Base-by-base conservation (phyloP, 2,329 filamentous ascomycete species). In the Fusarium agapanthi region DNA sequence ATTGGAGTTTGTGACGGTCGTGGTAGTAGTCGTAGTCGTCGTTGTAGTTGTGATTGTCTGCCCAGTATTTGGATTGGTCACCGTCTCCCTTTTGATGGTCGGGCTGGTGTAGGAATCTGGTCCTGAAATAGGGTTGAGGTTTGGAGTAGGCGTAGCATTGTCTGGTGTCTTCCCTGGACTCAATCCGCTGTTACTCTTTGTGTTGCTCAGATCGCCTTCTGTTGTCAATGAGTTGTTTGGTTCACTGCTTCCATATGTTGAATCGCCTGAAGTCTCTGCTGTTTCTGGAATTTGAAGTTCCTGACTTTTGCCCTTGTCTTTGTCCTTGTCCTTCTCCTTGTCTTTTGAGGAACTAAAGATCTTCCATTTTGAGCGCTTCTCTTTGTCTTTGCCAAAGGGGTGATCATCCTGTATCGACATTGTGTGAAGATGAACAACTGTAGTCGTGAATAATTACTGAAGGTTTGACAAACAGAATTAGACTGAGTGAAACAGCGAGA, bases 21-120 rank as follows among this genome's bases (percentile, higher is more conserved):
- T 77, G 0, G 79, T 80, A 11, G 81, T 83, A 0, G 83, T 81
- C 0, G 76, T 63, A 0, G 77, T 65, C 0, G 75, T 74, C 0
- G 73, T 75, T 7, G 76, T 74, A 3, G 74, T 76, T 2, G 75
- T 77, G 26, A 76, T 63, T 11, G 69, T 76, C 54, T 77, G 75
- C 11, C 75, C 75, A 1, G 75, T 77, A n/a, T 65, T 77, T 12
- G 75, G 75, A 20, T 69, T 69, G 35, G 66, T 69, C 7, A 69
- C 59, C 2, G 66, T 69, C 43, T 69, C 66, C 38, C 65, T 64
- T 30, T 65, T 69, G 16, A 69, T 69, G 0, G 66, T 69, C 1
- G 66, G 66, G 24, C 66, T 65, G 15, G 37, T 69, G 45, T 68
- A 69, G 15, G 66, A 53, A 2, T 69, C 66, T 7, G 65, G 66